phyloP scores from a whole-genome alignment of 1,139 yeast species.

The Suhomyces kunorum region DNA sequence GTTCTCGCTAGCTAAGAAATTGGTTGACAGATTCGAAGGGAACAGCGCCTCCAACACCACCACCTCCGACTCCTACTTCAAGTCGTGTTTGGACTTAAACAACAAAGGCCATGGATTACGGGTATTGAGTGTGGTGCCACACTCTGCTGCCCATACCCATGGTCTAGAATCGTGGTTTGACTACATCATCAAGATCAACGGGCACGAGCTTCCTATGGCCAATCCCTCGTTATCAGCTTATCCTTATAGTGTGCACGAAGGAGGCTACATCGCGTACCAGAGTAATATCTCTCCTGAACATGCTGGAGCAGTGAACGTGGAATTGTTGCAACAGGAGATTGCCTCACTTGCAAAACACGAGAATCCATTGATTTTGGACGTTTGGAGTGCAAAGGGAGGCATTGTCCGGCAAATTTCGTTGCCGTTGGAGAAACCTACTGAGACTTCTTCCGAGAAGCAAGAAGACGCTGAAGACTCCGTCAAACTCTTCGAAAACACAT shows the following conservation, averaged over 20 bases:
- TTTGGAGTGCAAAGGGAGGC: constrained; percentile 94
- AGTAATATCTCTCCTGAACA: constrained; percentile 38
- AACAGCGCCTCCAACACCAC: constrained; percentile 31
- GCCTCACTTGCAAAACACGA: constrained; percentile 35
- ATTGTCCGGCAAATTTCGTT: constrained; percentile 52
- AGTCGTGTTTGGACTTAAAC: constrained; percentile 40
- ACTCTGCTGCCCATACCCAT: constrained; percentile 37
- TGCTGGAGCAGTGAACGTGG: constrained; percentile 40
- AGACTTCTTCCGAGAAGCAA: constrained; percentile 10
- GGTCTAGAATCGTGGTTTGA: constrained; percentile 84
- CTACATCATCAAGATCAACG: constrained; percentile 75
- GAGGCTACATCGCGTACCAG: constrained; percentile 46
- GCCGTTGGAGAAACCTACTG: constrained; percentile 36
- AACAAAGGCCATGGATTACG: constrained; percentile 48
- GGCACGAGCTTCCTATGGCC: constrained; percentile 64
- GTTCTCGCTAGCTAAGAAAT: constrained; percentile 87
- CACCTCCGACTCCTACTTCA: constrained; percentile 55
- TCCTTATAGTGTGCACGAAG: constrained; percentile 42
- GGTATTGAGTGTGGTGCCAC: constrained; percentile 43
- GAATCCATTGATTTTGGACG: constrained; percentile 53
- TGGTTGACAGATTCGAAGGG: constrained; percentile 73
- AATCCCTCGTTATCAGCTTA: constrained; percentile 35
- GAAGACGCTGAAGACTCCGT: constrained; percentile 12
- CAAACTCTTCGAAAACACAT: constrained; percentile 24
- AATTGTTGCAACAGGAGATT: constrained; percentile 39